A percentile compares a stretch with the other conserved stretches of the same genome.
Conservation (phyloP, 768 basidiomycete genomes). For the Pulveroboletus sp. region DNA sequence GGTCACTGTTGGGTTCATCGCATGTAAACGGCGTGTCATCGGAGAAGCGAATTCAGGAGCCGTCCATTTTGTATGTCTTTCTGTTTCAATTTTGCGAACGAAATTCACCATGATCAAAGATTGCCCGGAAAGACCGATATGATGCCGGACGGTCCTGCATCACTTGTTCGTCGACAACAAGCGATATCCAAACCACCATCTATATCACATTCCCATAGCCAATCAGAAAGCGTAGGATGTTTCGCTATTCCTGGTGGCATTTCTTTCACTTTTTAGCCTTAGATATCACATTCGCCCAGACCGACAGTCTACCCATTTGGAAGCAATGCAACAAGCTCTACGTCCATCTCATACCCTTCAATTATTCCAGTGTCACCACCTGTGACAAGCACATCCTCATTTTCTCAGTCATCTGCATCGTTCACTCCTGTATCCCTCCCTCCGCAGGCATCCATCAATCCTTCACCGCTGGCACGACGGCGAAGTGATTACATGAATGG, state of each 20-base stretch:
- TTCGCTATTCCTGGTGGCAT: constrained; percentile 5
- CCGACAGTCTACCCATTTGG: constrained; percentile 34
- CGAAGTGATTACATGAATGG: constrained; percentile 79
- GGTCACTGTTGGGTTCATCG: constrained; percentile 5
- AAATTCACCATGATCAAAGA: constrained; percentile 19
- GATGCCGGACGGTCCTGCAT: constrained; percentile 12
- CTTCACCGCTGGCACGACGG: constrained; percentile 67
- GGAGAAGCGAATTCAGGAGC: constrained; percentile 18
- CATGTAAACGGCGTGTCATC: constrained; percentile 16
- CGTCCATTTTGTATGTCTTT: constrained; percentile 19
- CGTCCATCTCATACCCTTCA: constrained; percentile 52
- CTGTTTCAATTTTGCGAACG: not conserved
- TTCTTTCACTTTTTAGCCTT: constrained; percentile 10
- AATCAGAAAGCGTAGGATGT: constrained; percentile 46
- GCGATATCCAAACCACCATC: constrained; percentile 42
- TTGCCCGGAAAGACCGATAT: constrained; percentile 11
- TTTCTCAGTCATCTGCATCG: constrained; percentile 36
- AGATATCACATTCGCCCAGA: constrained; percentile 37
- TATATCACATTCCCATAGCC: constrained; percentile 44
- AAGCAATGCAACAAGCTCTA: constrained; percentile 35
- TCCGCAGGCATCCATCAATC: constrained; percentile 82
- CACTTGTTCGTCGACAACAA: constrained; percentile 37
- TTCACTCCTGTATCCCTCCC: constrained; percentile 55
- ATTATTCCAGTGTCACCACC: constrained; percentile 40
- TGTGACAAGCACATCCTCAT: constrained; percentile 36